These are phyloP conservation scores for Leishmania martiniquensis DNA, from an alignment of 208 protist genomes.

Conservation along the genomic window DNA sequence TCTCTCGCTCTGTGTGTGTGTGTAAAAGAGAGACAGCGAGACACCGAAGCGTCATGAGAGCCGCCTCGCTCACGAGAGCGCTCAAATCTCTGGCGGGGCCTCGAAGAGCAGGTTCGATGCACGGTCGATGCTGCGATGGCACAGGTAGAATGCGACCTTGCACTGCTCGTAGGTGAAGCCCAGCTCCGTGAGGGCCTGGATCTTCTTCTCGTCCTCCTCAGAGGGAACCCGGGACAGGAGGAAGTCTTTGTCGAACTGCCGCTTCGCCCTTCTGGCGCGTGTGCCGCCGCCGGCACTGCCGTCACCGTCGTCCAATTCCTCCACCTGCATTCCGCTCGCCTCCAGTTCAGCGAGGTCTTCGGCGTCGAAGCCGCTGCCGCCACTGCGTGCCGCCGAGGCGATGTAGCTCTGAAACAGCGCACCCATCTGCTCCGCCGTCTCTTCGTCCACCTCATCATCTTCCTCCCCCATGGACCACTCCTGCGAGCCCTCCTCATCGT, in stretches of 20 bases:
- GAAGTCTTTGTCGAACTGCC: slow-evolving; percentile 35
- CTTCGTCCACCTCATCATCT: slow-evolving; percentile 31
- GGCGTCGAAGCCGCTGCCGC: slow-evolving; percentile 13
- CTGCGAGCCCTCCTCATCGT: slow-evolving; percentile 24
- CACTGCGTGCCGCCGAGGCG: neutral
- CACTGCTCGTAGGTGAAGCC: slow-evolving; percentile 86
- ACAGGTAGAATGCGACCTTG: slow-evolving; percentile 83
- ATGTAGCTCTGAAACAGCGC: slow-evolving; percentile 27
- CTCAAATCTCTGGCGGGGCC: slow-evolving; percentile 74
- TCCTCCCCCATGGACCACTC: slow-evolving; percentile 36
- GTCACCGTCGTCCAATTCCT: slow-evolving; percentile 17
- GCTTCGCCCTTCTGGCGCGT: slow-evolving; percentile 5
- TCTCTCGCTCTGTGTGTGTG: neutral
- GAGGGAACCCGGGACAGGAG: slow-evolving; percentile 67
- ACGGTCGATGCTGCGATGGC: slow-evolving; percentile 78
- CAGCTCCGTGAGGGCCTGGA: slow-evolving; percentile 80
- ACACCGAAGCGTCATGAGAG: neutral
- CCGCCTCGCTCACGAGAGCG: neutral
- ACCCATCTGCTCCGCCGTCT: slow-evolving; percentile 30
- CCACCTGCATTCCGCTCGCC: slow-evolving; percentile 33
- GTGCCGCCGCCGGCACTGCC: slow-evolving; percentile 1
- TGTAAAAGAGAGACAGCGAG: neutral
- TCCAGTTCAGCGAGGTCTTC: slow-evolving; percentile 28
- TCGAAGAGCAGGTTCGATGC: slow-evolving; percentile 91
- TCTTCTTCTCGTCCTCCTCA: slow-evolving; percentile 84